These are phyloP conservation scores for Phyllosticta citrichinensis DNA, from an alignment of 2,329 filamentous ascomycete genomes.

Conservation along the genomic window DNA sequence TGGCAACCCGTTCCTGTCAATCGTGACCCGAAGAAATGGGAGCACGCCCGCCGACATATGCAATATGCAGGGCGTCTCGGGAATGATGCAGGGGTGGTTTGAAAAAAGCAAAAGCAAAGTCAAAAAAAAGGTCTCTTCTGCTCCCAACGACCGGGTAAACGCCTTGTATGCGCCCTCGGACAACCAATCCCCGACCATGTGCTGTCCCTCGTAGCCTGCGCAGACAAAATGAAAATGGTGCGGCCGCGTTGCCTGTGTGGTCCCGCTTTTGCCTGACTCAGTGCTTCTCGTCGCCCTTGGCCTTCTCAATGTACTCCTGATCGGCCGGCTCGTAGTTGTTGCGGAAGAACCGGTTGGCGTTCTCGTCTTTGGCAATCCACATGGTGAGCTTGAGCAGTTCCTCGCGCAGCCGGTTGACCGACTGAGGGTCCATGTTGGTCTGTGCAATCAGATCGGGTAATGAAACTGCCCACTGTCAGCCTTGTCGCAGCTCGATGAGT, in stretches of 20 bases:
- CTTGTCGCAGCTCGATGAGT: not conserved
- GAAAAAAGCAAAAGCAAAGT: not conserved
- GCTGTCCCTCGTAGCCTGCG: not conserved
- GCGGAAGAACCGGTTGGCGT: conserved; percentile 68
- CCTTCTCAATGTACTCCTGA: conserved; percentile 62
- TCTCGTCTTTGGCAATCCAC: conserved; percentile 62
- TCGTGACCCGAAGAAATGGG: not conserved
- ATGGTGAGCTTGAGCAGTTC: conserved; percentile 77
- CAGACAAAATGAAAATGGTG: not conserved
- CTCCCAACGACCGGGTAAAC: not conserved
- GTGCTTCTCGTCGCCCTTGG: conserved; percentile 27
- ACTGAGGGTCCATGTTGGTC: conserved; percentile 95
- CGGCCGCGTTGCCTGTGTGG: not conserved
- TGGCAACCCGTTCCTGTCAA: not conserved
- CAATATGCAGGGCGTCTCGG: not conserved
- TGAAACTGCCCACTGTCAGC: conserved; percentile 43
- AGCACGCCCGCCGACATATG: not conserved
- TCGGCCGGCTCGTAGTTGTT: conserved; percentile 64
- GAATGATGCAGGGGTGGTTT: not conserved
- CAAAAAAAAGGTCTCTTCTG: not conserved
- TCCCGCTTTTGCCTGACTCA: not conserved
- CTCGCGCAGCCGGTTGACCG: conserved; percentile 76
- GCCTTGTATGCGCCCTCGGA: not conserved
- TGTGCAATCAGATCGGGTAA: conserved; percentile 91
- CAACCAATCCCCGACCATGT: not conserved